Percentiles rank a stretch among this genome's conserved stretches.
Conservation (phyloP, 2,329 filamentous ascomycete species). For the Zymoseptoria passerinii region DNA sequence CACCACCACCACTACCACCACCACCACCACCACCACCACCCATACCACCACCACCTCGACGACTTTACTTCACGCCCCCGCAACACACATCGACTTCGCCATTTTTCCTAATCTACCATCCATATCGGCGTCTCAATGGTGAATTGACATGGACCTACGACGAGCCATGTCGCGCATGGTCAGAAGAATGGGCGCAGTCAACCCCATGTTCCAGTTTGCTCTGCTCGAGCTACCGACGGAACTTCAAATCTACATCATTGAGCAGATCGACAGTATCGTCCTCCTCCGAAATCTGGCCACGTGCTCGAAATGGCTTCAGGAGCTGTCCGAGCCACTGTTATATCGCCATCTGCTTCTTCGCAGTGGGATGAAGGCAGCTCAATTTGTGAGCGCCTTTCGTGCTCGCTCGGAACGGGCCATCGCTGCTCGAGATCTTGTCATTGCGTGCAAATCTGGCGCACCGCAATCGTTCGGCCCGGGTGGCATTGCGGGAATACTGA, state of each 20-base stretch:
- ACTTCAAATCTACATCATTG: slow-evolving; percentile 16
- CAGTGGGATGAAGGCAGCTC: slow-evolving; percentile 1
- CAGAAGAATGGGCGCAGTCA: neutral
- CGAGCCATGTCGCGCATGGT: neutral
- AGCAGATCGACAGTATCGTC: slow-evolving; percentile 13
- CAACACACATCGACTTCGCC: neutral
- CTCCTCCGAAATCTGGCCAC: slow-evolving; percentile 10
- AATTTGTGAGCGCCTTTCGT: slow-evolving; percentile 1
- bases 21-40: neutral
- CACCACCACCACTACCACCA: neutral
- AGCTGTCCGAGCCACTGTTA: slow-evolving; percentile 15
- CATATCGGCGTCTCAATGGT: no score
- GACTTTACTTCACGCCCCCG: neutral
- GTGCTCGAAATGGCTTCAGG: slow-evolving; percentile 13
- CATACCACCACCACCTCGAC: neutral
- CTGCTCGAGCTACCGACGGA: slow-evolving; percentile 19
- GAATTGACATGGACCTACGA: neutral
- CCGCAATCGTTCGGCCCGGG: slow-evolving; percentile 6
- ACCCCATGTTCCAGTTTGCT: slow-evolving; percentile 8
- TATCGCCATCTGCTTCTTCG: slow-evolving; percentile 14
- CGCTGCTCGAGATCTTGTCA: slow-evolving; percentile 9
- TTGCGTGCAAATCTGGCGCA: slow-evolving; percentile 7
- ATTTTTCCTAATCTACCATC: no score
- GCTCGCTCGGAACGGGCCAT: slow-evolving; percentile 7
- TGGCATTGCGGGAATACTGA: slow-evolving; percentile 4